A percentile compares a stretch with the other conserved stretches of the same genome.
These are phyloP conservation scores for Rheum nobile DNA, from an alignment of 148 eudicot species.

Conservation along the genomic window DNA sequence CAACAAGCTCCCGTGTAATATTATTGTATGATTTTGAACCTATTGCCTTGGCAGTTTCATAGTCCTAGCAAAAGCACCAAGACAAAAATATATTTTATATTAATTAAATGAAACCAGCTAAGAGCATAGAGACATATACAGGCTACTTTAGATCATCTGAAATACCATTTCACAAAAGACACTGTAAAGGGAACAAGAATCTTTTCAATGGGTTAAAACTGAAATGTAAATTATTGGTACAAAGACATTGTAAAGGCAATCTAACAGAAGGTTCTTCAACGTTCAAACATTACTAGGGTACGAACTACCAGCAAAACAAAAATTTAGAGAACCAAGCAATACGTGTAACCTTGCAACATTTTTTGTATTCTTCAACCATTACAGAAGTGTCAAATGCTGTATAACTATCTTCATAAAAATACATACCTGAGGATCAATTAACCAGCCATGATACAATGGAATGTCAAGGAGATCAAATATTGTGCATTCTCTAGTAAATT, in stretches of 20 bases:
- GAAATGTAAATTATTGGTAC: not conserved
- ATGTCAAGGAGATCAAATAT: conserved; percentile 86
- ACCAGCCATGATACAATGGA: conserved; percentile 97
- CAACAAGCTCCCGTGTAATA: conserved; percentile 83
- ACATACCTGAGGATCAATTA: conserved; percentile 90
- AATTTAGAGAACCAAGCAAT: not conserved
- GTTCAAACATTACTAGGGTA: not conserved
- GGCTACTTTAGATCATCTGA: not conserved
- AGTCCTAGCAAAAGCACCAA: conserved; percentile 31
- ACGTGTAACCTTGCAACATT: not conserved
- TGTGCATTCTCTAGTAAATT: conserved; percentile 86
- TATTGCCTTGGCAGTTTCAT: conserved; percentile 60
- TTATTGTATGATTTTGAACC: conserved; percentile 80
- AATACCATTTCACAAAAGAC: not conserved
- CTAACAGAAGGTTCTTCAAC: not conserved
- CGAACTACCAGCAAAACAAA: not conserved
- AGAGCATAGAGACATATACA: not conserved
- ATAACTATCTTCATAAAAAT: not conserved
- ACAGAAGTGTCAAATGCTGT: not conserved
- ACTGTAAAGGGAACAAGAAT: not conserved
- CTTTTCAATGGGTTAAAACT: not conserved
- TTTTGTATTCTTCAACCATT: not conserved
- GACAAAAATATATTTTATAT: not conserved
- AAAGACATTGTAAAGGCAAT: not conserved
- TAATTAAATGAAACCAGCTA: not conserved